Percentiles rank a stretch among this genome's conserved stretches.
phyloP scores from a whole-genome alignment of 805 yeast genomes.

The Priceomyces carsonii region DNA sequence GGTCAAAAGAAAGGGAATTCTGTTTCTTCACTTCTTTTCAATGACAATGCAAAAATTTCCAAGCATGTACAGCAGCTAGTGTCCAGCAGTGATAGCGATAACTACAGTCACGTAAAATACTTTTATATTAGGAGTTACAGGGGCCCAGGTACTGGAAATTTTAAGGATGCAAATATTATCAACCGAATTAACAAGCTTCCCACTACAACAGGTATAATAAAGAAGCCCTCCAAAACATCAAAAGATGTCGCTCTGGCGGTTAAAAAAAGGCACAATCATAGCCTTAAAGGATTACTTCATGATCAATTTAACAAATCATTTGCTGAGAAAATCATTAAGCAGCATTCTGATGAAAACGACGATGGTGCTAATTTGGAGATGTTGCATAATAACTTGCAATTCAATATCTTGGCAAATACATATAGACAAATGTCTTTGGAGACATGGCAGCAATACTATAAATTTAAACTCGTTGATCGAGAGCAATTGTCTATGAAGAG shows the following conservation, averaged over 20 bases:
- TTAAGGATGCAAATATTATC: slow-evolving; percentile 44
- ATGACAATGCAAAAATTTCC: slow-evolving; percentile 27
- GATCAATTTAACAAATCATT: slow-evolving; percentile 31
- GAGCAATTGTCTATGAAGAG: slow-evolving; percentile 29
- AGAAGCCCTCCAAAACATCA: slow-evolving; percentile 17
- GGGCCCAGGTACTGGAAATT: slow-evolving; percentile 48
- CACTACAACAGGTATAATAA: slow-evolving; percentile 12
- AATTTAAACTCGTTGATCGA: slow-evolving; percentile 39
- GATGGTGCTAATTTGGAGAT: slow-evolving; percentile 42
- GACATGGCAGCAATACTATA: slow-evolving; percentile 41
- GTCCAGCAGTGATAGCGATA: slow-evolving; percentile 36
- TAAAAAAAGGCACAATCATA: slow-evolving; percentile 16
- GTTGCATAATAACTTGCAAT: slow-evolving; percentile 44
- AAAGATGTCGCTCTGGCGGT: slow-evolving; percentile 15
- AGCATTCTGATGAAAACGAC: slow-evolving; percentile 31
- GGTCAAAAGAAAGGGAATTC: slow-evolving; percentile 18
- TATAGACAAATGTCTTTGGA: slow-evolving; percentile 39
- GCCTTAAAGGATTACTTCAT: slow-evolving; percentile 39
- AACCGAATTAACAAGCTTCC: slow-evolving; percentile 40
- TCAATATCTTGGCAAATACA: slow-evolving; percentile 39
- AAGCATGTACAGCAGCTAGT: slow-evolving; percentile 37
- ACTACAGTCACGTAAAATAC: slow-evolving; percentile 35
- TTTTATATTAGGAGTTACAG: slow-evolving; percentile 41
- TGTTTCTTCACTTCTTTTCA: slow-evolving; percentile 22
- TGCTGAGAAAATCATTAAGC: slow-evolving; percentile 28